Conservation (phyloP, 2,329 filamentous ascomycete genomes). For the Aspergillus vadensis region DNA sequence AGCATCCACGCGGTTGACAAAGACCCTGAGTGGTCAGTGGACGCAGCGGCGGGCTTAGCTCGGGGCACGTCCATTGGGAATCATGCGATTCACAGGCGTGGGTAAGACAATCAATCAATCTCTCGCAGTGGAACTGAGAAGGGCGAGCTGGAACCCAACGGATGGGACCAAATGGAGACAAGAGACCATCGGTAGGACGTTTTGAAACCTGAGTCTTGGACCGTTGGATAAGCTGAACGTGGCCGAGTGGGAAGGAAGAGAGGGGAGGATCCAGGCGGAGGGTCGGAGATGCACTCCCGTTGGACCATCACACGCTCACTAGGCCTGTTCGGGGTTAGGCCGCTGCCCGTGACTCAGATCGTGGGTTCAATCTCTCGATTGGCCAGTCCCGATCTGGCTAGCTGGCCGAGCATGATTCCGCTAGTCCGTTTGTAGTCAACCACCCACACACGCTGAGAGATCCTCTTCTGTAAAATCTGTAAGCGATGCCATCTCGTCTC, state of each 20-base stretch:
- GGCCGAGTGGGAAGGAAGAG: neutral
- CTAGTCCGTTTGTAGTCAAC: neutral
- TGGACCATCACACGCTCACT: neutral
- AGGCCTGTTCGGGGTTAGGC: neutral
- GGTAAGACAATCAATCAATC: constrained; percentile 13
- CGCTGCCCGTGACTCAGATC: neutral
- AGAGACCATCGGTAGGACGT: neutral
- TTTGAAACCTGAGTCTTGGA: neutral
- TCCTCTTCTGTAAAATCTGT: too few species aligned
- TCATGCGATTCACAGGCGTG: constrained; percentile 2
- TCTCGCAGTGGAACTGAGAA: neutral
- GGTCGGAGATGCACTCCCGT: neutral
- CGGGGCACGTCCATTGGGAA: constrained; percentile 1
- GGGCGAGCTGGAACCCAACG: neutral
- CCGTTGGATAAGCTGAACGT: neutral
- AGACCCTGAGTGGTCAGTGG: neutral
- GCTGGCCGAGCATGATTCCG: neutral
- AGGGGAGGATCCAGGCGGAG: neutral
- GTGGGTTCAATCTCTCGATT: neutral
- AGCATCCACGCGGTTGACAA: neutral
- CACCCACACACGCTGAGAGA: neutral
- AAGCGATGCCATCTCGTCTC: neutral
- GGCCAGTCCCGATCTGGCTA: neutral
- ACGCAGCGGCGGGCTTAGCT: neutral
- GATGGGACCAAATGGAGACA: neutral